A percentile compares a stretch with the other conserved stretches of the same genome.
Conservation (phyloP, 2,329 filamentous ascomycete genomes). For the Talaromyces pinophilus region DNA sequence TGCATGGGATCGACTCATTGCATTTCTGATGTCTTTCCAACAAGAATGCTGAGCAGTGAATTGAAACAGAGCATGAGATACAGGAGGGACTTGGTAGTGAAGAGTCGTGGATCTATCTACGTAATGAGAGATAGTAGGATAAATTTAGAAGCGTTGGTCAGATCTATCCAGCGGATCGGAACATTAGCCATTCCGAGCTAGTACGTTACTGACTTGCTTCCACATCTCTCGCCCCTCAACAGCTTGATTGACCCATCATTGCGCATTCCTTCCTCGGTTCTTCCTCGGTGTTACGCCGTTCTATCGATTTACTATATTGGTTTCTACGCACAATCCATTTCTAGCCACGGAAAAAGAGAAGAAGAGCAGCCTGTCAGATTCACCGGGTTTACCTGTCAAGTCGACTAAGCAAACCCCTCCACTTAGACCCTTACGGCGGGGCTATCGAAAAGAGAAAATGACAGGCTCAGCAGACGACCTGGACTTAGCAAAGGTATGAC, state of each 20-base stretch:
- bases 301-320: neutral
- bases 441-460: slow-evolving; percentile 7
- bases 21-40: neutral
- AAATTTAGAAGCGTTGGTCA: neutral
- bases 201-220: neutral
- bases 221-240: neutral
- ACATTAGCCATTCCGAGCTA: slow-evolving; percentile 9
- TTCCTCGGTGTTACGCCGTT: no score
- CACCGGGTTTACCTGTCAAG: neutral
- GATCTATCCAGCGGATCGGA: neutral
- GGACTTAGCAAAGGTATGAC: slow-evolving; percentile 19
- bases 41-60: neutral
- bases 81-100: neutral
- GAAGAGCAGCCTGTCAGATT: neutral
- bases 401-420: neutral
- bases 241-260: neutral
- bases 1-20: neutral
- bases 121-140: neutral
- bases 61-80: neutral
- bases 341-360: neutral
- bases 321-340: neutral
- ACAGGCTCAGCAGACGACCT: slow-evolving; percentile 12
- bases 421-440: neutral
- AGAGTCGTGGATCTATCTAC: neutral
- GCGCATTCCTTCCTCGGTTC: neutral